Evolutionary conservation across 495 filamentous ascomycete species (phyloP), one percentile per base, ranked within the genome.

Genomic region (Evansstolkia leycettana): DNA sequence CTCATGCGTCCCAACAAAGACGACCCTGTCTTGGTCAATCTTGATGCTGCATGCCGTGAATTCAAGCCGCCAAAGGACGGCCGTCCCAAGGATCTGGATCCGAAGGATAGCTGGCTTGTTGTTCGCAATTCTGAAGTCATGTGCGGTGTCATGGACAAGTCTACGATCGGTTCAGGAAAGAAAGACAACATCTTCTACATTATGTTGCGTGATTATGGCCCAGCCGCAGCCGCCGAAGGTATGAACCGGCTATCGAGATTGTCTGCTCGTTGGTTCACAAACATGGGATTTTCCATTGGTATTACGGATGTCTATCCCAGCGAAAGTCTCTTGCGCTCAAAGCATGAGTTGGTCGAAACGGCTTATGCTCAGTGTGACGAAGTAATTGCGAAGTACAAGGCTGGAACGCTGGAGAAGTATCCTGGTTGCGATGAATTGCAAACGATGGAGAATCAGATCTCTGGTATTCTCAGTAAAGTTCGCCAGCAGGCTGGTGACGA

Each of bases 121-220:
- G 78, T 98, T 44, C 81, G 90, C 27, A 95, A 96, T 47, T 94
- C 88, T 0, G 90, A 95, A 54, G 77, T 98, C 40, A 95, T 98
- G 86, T 95, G 90, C 49, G 90, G 90, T 46, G 75, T 85, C 24
- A 94, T 98, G 87, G 90, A 98, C 59, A 98, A 98, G 52, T 78
- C 83, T 2, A 94, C 86, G 0, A 82, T 98, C 28, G 90, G 90
- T 43, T 84, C 80, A 9, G 90, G 90, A 48, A 96, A 96, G 64
- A 98, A 98, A 54, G 88, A 94, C 53, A 94, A 85, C 2, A 74
- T 98, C 7, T 98, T 96, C 58, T 98, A 94, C 47, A 82, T 95
- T 36, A 88, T 98, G 46, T 70, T 96, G 41, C 73, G 90, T 55
- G 90, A 98, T 57, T 96, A 78, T 50, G 90, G 92, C 0, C 84